phyloP scores from a whole-genome alignment of 1,284 basidiomycete genomes.

The Psilocybe mexicana region DNA sequence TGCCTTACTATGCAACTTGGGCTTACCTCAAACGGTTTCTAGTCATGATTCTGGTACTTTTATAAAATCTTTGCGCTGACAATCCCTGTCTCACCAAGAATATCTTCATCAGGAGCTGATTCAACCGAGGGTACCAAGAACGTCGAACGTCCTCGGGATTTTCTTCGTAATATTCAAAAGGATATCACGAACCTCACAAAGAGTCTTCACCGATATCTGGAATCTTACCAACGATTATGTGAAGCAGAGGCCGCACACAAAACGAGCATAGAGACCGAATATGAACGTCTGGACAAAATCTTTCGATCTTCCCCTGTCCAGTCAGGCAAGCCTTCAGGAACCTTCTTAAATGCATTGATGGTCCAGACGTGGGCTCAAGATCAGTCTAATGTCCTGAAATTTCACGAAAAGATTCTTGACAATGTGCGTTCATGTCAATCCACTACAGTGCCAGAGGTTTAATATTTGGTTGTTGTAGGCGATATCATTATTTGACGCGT shows the following conservation, averaged over 20 bases:
- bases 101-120: background rate
- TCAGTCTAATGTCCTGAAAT: conserved; percentile 14
- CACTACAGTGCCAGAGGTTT: background rate
- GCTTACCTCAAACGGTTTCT: background rate
- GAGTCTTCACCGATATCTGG: background rate
- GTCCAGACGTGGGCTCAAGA: conserved; percentile 18
- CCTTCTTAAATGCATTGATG: conserved; percentile 9
- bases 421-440: conserved; percentile 10
- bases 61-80: background rate
- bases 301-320: background rate
- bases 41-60: background rate
- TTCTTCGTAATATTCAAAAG: background rate
- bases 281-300: background rate
- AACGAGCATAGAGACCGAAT: background rate
- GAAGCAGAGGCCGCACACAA: background rate
- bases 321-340: background rate
- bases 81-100: background rate
- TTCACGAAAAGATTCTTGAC: conserved; percentile 13
- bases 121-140: background rate
- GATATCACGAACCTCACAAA: background rate
- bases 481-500: conserved; percentile 6
- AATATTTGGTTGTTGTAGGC: conserved; percentile 9
- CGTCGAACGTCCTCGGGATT: background rate
- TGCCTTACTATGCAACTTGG: conserved; percentile 1
- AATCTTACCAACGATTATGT: background rate